Evolutionary conservation across 768 basidiomycete genomes (phyloP).

Genomic region (Fibroporia radiculosa): DNA sequence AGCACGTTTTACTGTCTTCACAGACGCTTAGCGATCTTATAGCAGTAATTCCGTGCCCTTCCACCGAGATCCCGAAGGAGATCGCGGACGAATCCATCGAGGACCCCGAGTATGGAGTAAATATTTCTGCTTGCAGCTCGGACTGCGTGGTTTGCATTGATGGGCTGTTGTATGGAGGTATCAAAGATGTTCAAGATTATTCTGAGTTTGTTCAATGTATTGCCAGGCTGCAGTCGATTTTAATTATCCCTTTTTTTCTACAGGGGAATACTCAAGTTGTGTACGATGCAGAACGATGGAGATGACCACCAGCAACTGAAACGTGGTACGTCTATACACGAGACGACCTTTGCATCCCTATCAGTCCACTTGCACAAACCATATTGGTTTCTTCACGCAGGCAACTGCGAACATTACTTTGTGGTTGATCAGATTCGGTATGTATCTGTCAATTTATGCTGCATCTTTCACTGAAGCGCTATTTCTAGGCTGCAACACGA

Average conservation of each 20-base stretch:
- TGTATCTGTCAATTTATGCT: constrained; percentile 5
- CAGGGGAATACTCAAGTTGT: constrained; percentile 41
- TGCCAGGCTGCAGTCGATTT: too few relatives aligned
- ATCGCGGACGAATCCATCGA: constrained; percentile 24
- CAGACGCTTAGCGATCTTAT: constrained; percentile 64
- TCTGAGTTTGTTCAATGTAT: constrained; percentile 46
- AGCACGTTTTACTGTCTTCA: constrained; percentile 61
- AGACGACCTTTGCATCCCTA: constrained; percentile 46
- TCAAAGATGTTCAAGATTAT: constrained; percentile 41
- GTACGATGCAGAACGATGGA: constrained; percentile 25
- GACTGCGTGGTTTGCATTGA: constrained; percentile 59
- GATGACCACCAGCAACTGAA: constrained; percentile 24
- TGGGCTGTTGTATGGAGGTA: constrained; percentile 50
- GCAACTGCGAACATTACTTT: constrained; percentile 77
- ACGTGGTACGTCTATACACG: constrained; percentile 36
- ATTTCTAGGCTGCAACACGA: constrained; percentile 46
- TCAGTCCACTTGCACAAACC: constrained; percentile 62
- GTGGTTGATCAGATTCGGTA: constrained; percentile 70
- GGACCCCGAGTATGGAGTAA: constrained; percentile 24
- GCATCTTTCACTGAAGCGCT: constrained; percentile 6
- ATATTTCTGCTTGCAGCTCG: constrained; percentile 6
- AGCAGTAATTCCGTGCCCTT: constrained; percentile 51
- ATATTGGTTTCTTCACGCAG: constrained; percentile 76
- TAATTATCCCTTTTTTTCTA: too few relatives aligned
- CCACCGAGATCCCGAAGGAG: constrained; percentile 45